Evolutionary conservation across 2,329 filamentous ascomycete species (phyloP).

Genomic region (Coniochaeta hoffmannii): DNA sequence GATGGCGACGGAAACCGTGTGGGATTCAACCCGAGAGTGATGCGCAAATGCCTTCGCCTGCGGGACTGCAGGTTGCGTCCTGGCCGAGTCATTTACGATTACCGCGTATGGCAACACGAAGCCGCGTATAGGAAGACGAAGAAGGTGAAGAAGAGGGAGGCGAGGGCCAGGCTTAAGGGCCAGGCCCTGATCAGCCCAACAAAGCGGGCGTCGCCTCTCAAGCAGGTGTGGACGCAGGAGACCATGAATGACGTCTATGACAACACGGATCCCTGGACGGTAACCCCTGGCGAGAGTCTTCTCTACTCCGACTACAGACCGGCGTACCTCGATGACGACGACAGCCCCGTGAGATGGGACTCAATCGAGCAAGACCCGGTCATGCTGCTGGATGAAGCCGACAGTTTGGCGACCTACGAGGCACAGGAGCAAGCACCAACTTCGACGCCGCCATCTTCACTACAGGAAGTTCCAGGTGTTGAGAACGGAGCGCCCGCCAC

Average conservation of each 20-base stretch:
- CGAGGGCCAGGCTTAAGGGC: no score
- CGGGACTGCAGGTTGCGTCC: not conserved
- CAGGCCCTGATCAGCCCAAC: not conserved
- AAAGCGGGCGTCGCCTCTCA: not conserved
- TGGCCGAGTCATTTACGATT: not conserved
- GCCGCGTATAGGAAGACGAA: not conserved
- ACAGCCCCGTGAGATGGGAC: not conserved
- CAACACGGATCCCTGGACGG: not conserved
- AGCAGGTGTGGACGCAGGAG: not conserved
- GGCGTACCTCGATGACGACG: not conserved
- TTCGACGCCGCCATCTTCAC: not conserved
- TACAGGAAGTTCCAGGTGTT: not conserved
- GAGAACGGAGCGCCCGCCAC: not conserved
- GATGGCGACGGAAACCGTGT: no score
- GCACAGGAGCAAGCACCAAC: not conserved
- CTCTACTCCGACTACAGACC: not conserved
- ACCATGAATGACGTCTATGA: not conserved
- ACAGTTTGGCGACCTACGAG: not conserved
- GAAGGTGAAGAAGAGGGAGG: not conserved
- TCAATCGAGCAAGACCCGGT: not conserved
- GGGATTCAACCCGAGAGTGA: no score
- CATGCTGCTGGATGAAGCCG: not conserved
- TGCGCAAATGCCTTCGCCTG: not conserved
- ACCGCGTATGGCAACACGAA: not conserved
- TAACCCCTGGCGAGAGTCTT: not conserved